These are phyloP conservation scores for Vicia sativa DNA, from an alignment of 306 rosid genomes.

Conservation along the genomic window DNA sequence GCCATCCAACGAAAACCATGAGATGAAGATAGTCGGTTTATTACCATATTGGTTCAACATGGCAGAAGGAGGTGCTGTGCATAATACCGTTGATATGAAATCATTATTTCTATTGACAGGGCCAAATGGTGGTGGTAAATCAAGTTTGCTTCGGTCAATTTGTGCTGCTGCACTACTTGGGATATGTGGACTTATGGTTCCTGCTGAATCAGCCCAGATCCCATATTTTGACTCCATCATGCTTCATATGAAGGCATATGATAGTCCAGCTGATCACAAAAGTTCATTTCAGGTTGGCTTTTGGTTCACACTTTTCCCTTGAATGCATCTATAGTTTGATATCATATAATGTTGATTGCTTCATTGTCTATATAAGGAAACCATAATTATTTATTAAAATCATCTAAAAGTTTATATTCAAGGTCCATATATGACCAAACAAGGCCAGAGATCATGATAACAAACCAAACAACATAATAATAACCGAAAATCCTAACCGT, in stretches of 20 bases:
- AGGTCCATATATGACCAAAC: slow-evolving; percentile 1
- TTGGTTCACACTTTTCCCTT: slow-evolving; percentile 28
- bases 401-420: neutral
- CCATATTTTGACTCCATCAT: slow-evolving; percentile 83
- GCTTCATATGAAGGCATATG: slow-evolving; percentile 97
- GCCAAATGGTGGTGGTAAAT: slow-evolving; percentile 98
- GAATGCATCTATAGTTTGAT: neutral
- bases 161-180: slow-evolving; percentile 96
- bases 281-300: slow-evolving; percentile 88
- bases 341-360: slow-evolving; percentile 14
- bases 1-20: slow-evolving; percentile 41
- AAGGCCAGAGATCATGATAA: neutral
- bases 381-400: neutral
- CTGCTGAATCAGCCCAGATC: slow-evolving; percentile 82
- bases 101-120: slow-evolving; percentile 92
- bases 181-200: slow-evolving; percentile 90
- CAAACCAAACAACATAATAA: neutral
- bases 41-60: slow-evolving; percentile 89
- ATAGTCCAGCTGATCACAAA: slow-evolving; percentile 96
- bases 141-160: slow-evolving; percentile 88
- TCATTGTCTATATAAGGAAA: neutral
- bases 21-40: slow-evolving; percentile 77
- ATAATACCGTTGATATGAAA: slow-evolving; percentile 82
- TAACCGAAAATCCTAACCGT: neutral
- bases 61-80: slow-evolving; percentile 81